Evolutionary conservation across 768 basidiomycete genomes (phyloP).

Genomic region (Tricholoma terreum): DNA sequence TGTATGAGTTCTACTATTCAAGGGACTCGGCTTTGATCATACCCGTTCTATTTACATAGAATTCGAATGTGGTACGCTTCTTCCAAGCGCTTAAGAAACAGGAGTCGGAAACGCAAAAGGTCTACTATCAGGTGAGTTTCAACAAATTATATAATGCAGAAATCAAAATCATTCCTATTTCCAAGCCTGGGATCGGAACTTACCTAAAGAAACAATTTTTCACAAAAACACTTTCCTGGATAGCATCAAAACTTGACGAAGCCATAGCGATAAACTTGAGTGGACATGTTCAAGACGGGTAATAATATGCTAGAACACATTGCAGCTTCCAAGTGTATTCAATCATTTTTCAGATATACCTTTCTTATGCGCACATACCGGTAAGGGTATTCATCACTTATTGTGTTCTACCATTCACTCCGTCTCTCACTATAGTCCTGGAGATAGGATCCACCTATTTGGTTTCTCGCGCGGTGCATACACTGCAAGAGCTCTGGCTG

Average conservation of each 20-base stretch:
- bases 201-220: slow-evolving; percentile 50
- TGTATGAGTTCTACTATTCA: neutral
- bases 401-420: neutral
- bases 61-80: slow-evolving; percentile 38
- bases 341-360: slow-evolving; percentile 38
- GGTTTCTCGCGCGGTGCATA: slow-evolving; percentile 58
- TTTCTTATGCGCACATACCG: slow-evolving; percentile 49
- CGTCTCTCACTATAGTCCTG: slow-evolving; percentile 32
- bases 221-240: slow-evolving; percentile 38
- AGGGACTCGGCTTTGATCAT: no score
- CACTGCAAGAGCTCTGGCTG: slow-evolving; percentile 41
- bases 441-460: slow-evolving; percentile 52
- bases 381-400: neutral
- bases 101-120: slow-evolving; percentile 34
- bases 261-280: slow-evolving; percentile 47
- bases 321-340: neutral
- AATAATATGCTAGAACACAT: neutral
- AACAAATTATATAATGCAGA: neutral
- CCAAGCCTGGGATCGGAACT: slow-evolving; percentile 55
- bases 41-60: slow-evolving; percentile 14
- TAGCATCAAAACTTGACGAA: slow-evolving; percentile 35
- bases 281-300: slow-evolving; percentile 47
- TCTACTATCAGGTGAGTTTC: slow-evolving; percentile 39
- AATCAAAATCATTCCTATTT: neutral
- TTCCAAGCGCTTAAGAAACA: slow-evolving; percentile 37